Base-by-base conservation (phyloP, 306 rosid species). In the Acacia confusa region DNA sequence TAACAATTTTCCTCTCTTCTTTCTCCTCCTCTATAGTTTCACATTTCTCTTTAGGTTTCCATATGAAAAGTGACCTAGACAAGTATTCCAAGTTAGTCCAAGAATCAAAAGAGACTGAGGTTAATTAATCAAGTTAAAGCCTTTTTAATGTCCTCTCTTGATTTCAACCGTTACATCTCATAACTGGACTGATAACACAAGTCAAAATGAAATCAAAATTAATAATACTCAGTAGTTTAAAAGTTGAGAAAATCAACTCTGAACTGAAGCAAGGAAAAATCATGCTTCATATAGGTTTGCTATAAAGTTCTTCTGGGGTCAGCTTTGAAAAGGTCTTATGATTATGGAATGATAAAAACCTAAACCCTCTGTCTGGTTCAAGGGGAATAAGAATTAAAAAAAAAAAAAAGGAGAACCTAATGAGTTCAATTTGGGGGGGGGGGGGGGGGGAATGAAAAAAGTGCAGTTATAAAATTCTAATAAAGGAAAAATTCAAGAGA, bases 11-110 rank as follows among this genome's bases (percentile, higher is more conserved):
- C 24, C 82, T 84, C 74, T 87, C 92, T 52, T 93, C 91, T 74
- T 87, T 90, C 72, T 61, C 88, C 77, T 91, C 94, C 77, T 91
- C 94, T 0, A 77, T 80, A 16, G n/a, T 82, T 74, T 91, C 95
- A 0, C 85, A 86, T 67, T 71, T 88, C 72, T 91, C 94, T 87
- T 86, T 91, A 0, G 97, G 99, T 90, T 86, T 87, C 99, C 99
- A 95, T 60, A 95, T 91, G 92, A 91, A 95, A 58, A 95, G 86
- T 45, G 99, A 93, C 80, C 97, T 95, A 87, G 28, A 70, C 61
- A 69, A 4, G 32, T 13, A 71, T 16, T 41, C 64, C 53, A 41
- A 69, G 82, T 82, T 25, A 82, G 52, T 43, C 30, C 53, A 78
- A 55, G 82, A 70, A 53, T 78, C 70, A 28, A 45, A 32, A 64